These are phyloP conservation scores for Globisporangium perplexum DNA, from an alignment of 352 stramenopile species.

Conservation along the genomic window DNA sequence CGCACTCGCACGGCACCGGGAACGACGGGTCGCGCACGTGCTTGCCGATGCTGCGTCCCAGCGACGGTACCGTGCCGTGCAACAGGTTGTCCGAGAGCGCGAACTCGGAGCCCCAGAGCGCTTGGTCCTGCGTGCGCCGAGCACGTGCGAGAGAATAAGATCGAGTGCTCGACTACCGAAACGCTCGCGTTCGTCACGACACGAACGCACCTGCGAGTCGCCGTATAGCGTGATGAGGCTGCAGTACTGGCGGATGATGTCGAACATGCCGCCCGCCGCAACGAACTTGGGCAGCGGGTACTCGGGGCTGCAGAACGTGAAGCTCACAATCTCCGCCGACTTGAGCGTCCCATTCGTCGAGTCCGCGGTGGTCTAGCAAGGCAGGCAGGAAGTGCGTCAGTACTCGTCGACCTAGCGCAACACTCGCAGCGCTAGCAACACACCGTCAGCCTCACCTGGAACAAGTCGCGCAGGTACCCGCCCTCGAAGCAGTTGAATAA, in stretches of 20 bases:
- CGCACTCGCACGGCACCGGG: conserved; percentile 14
- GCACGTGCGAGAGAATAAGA: too few species aligned
- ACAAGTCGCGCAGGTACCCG: conserved; percentile 12
- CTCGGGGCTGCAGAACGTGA: conserved; percentile 61
- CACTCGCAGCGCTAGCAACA: too few species aligned
- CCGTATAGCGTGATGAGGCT: conserved; percentile 50
- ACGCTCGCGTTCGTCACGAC: too few species aligned
- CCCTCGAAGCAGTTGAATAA: conserved; percentile 16
- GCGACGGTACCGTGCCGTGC: conserved; percentile 5
- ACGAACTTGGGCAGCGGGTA: conserved; percentile 42
- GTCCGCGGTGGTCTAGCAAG: conserved; percentile 7
- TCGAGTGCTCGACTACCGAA: too few species aligned
- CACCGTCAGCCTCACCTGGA: conserved; percentile 8
- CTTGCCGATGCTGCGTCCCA: conserved; percentile 14
- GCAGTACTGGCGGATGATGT: conserved; percentile 33
- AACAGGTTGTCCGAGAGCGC: conserved; percentile 9
- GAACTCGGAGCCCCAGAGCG: conserved; percentile 14
- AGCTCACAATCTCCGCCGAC: conserved; percentile 9
- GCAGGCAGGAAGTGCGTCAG: too few species aligned
- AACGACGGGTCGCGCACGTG: conserved; percentile 15
- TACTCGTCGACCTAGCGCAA: too few species aligned
- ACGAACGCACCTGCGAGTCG: conserved; percentile 18
- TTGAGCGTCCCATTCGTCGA: conserved; percentile 3
- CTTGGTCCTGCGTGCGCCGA: conserved; percentile 6
- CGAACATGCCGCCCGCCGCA: conserved; percentile 29